Evolutionary conservation across 768 basidiomycete species (phyloP), one percentile per base, ranked within the genome.

Genomic region (Tephrocybe sp.): DNA sequence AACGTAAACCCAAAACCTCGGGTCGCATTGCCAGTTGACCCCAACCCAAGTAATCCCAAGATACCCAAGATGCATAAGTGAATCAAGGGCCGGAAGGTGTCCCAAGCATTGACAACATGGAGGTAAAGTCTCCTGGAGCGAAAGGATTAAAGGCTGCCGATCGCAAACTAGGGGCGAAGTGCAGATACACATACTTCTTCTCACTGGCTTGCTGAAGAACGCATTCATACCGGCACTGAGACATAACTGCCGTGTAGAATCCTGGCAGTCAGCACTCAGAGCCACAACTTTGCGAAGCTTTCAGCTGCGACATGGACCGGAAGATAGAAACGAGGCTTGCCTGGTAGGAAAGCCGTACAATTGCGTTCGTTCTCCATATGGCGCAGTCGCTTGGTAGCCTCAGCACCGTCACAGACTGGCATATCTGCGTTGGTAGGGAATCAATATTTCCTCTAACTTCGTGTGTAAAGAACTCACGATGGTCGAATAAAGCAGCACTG

Each of bases 351-450:
- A 11, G 74, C 62, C 2, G 73, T 59, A 5, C 72, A 68, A 54
- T 81, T 81, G 14, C 78, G 74, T 60, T 79, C 80, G 53, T 66
- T 76, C 62, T 88, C 86, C 24, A 84, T 59, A 15, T 76, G 53
- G 36, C 86, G 76, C 25, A 89, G 48, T 45, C 80, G 76, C 64
- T 87, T 87, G 25, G 83, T 76, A 4, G 86, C 86, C 57, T 87
- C 85, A 4, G 88, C 85, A 4, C 86, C 86, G 61, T 89, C 86
- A 55, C 85, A 87, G 33, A 89, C 72, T 1, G 86, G 86, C 86
- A 89, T 89, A 59, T 89, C 86, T 86, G 44, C 15, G 32, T n/a
- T 41, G 10, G 5, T 39, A 20, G 10, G 28, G 42, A 33, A 30
- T 45, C 36, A 46, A 34, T 45, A 17, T 36, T 14, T 20, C 34